These are phyloP conservation scores for Caryopteris hybrid DNA, from an alignment of 305 asterid species.

Conservation along the genomic window DNA sequence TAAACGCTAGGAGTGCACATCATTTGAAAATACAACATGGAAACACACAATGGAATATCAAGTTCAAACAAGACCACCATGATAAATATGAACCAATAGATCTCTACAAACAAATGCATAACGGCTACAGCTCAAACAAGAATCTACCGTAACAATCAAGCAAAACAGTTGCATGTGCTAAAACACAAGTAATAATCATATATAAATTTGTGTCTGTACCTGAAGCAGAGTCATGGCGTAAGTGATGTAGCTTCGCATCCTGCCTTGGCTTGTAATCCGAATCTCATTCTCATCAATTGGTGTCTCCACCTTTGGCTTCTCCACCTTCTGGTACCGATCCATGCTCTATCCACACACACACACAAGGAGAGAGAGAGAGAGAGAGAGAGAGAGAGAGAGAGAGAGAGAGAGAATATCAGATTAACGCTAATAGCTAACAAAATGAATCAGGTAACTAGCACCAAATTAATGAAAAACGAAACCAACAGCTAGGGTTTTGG, in stretches of 20 bases:
- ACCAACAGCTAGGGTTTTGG: slow-evolving; percentile 9
- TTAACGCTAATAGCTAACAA: neutral
- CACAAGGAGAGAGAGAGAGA: too few species aligned
- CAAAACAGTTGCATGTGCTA: neutral
- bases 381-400: neutral
- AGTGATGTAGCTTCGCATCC: slow-evolving; percentile 94
- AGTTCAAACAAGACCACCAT: neutral
- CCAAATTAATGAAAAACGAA: neutral
- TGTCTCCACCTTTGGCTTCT: slow-evolving; percentile 80
- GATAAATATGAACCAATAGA: neutral
- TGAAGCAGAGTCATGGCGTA: slow-evolving; percentile 87
- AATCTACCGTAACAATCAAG: neutral
- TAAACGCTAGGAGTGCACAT: neutral
- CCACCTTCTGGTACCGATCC: slow-evolving; percentile 97
- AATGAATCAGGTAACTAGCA: neutral
- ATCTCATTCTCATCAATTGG: slow-evolving; percentile 89
- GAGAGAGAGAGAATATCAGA: neutral
- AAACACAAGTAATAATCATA: neutral
- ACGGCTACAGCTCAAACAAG: neutral
- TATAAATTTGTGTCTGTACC: slow-evolving; percentile 32
- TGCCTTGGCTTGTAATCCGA: slow-evolving; percentile 94
- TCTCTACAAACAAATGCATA: neutral
- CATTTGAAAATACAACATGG: neutral
- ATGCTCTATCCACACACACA: slow-evolving; percentile 40
- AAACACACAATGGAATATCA: neutral